Percentiles rank a stretch among this genome's conserved stretches.
phyloP scores from a whole-genome alignment of 352 stramenopile genomes.

The Globisporangium paddicum region DNA sequence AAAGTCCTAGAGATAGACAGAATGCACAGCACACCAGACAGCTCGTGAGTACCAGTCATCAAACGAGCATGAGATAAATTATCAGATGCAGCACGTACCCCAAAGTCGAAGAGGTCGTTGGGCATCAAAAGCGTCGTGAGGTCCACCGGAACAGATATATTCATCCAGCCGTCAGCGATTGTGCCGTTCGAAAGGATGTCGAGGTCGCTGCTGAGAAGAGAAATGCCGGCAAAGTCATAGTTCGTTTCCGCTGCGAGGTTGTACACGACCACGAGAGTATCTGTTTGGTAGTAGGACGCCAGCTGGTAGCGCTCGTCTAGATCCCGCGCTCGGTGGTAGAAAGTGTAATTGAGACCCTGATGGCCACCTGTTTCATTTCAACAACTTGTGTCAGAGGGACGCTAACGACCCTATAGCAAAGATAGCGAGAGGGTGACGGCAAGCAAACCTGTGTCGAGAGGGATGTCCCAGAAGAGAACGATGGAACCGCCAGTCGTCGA shows the following conservation, averaged over 20 bases:
- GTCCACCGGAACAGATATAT: conserved; percentile 19
- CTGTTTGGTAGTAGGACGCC: conserved; percentile 18
- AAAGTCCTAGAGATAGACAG: conserved; percentile 23
- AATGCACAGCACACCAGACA: neutral
- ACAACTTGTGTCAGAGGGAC: neutral
- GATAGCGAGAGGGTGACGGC: neutral
- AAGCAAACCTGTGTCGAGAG: conserved; percentile 35
- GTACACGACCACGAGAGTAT: conserved; percentile 15
- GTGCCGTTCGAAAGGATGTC: conserved; percentile 10
- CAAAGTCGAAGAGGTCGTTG: conserved; percentile 40
- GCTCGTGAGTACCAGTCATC: neutral
- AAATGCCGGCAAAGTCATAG: conserved; percentile 51
- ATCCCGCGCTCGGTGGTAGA: conserved; percentile 26
- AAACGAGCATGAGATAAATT: neutral
- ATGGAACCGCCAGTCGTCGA: conserved; percentile 34
- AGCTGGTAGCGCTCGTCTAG: conserved; percentile 17
- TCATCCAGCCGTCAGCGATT: conserved; percentile 19
- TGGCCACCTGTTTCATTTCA: conserved; percentile 23
- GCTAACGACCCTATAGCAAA: neutral
- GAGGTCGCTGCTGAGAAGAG: conserved; percentile 14
- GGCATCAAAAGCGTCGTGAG: neutral
- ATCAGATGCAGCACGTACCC: conserved; percentile 21
- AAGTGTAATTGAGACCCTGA: conserved; percentile 24
- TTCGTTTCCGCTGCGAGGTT: conserved; percentile 32
- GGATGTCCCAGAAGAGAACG: conserved; percentile 24